Evolutionary conservation across 345 rosid species (phyloP).

Genomic region (Eutrema japonicum): DNA sequence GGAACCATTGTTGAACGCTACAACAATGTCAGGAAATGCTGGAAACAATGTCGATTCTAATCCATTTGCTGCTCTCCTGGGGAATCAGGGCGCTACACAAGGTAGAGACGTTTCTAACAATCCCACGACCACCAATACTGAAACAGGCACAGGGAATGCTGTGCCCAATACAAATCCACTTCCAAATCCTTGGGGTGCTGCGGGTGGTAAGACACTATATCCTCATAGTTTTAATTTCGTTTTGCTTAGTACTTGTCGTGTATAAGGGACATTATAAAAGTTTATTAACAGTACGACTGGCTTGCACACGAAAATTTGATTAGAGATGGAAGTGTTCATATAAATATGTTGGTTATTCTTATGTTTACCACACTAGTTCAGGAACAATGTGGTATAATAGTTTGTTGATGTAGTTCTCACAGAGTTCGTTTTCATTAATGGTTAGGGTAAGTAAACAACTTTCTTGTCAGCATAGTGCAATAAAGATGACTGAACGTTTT

Average conservation of each 20-base stretch:
- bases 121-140: conserved; percentile 48
- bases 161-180: conserved; percentile 80
- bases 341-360: neutral
- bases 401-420: conserved; percentile 4
- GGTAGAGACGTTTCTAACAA: conserved; percentile 54
- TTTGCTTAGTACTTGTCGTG: neutral
- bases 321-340: neutral
- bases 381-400: conserved; percentile 6
- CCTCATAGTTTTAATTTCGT: conserved; percentile 11
- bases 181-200: conserved; percentile 81
- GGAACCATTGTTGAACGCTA: conserved; percentile 73
- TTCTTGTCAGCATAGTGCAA: conserved; percentile 15
- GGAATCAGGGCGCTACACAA: conserved; percentile 51
- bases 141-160: conserved; percentile 47
- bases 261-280: neutral
- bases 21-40: conserved; percentile 60
- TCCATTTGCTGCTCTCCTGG: conserved; percentile 59
- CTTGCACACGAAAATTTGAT: neutral
- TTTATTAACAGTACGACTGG: neutral
- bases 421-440: neutral
- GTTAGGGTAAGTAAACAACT: conserved; percentile 6
- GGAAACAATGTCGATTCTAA: conserved; percentile 52
- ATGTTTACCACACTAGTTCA: neutral
- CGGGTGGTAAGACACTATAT: conserved; percentile 47
- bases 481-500: neutral